Evolutionary conservation across 257 asterid genomes (phyloP).

Genomic region (Solanum ossicruentum): DNA sequence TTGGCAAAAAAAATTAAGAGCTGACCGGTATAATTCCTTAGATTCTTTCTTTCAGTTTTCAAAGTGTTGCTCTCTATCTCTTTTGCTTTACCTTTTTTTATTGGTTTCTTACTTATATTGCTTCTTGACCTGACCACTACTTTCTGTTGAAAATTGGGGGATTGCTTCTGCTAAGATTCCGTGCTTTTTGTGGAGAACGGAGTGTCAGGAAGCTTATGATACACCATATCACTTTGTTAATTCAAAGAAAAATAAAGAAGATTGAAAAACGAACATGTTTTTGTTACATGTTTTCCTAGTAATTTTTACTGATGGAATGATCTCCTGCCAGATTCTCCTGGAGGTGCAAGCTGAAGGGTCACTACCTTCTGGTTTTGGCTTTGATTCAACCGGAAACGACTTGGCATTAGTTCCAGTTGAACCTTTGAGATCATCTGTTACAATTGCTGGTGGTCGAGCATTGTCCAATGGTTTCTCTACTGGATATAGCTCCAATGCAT

Average conservation of each 20-base stretch:
- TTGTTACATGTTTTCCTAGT: not conserved
- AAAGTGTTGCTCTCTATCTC: not conserved
- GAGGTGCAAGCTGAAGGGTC: conserved; percentile 53
- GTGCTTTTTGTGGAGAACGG: not conserved
- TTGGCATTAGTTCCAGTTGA: conserved; percentile 77
- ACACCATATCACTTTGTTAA: not conserved
- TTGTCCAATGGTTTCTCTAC: conserved; percentile 66
- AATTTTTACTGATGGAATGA: not conserved
- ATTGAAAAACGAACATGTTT: not conserved
- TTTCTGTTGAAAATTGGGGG: not conserved
- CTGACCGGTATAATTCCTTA: not conserved
- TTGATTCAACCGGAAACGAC: conserved; percentile 80
- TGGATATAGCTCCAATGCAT: conserved; percentile 33
- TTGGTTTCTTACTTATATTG: not conserved
- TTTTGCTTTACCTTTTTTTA: not conserved
- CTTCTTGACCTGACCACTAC: not conserved
- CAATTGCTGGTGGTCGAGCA: conserved; percentile 92
- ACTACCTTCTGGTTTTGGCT: conserved; percentile 22
- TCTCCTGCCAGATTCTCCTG: conserved; percentile 60
- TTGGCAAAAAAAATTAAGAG: not conserved
- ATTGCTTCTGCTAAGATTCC: not conserved
- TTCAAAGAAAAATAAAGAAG: not conserved
- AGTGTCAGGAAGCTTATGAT: not conserved
- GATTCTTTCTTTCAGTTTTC: not conserved
- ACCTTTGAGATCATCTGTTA: conserved; percentile 54